A percentile compares a stretch with the other conserved stretches of the same genome.
These are phyloP conservation scores for Penicillium flavigenum DNA, from an alignment of 495 filamentous ascomycete genomes.

Conservation along the genomic window DNA sequence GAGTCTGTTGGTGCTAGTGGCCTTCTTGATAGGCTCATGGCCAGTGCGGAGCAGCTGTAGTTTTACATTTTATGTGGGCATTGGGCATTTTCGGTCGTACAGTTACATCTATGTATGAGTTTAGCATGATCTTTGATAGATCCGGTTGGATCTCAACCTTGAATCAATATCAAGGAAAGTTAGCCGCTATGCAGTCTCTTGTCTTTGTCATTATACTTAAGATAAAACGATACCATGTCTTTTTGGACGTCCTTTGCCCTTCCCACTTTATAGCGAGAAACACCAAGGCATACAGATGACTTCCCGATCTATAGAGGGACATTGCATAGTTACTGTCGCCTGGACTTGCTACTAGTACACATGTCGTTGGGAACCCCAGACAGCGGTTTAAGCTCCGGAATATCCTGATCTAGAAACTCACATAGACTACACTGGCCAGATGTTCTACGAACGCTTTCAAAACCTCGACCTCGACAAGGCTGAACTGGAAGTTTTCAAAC, in stretches of 20 bases:
- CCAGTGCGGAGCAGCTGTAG: slow-evolving; percentile 42
- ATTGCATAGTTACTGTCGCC: not conserved
- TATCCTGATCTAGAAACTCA: not conserved
- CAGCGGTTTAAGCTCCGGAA: not conserved
- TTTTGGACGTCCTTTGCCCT: not conserved
- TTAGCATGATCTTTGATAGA: not conserved
- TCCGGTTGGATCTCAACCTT: not conserved
- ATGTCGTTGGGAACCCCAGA: not conserved
- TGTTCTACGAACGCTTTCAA: slow-evolving; percentile 14
- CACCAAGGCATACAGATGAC: no score
- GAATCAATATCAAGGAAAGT: not conserved
- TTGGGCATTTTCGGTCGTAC: slow-evolving; percentile 12
- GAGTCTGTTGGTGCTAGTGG: slow-evolving; percentile 22
- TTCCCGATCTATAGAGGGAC: no score
- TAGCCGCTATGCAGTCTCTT: not conserved
- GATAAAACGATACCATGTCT: not conserved
- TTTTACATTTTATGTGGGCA: slow-evolving; percentile 2
- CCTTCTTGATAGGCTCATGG: slow-evolving; percentile 37
- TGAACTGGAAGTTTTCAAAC: slow-evolving; percentile 31
- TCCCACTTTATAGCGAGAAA: no score
- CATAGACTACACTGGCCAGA: slow-evolving; percentile 5
- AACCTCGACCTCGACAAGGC: slow-evolving; percentile 18
- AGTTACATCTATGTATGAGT: slow-evolving; percentile 2
- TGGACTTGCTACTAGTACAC: not conserved
- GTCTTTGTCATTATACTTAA: not conserved